These are phyloP conservation scores for Neodidymelliopsis sp. DNA, from an alignment of 2,329 filamentous ascomycete species.

Conservation along the genomic window DNA sequence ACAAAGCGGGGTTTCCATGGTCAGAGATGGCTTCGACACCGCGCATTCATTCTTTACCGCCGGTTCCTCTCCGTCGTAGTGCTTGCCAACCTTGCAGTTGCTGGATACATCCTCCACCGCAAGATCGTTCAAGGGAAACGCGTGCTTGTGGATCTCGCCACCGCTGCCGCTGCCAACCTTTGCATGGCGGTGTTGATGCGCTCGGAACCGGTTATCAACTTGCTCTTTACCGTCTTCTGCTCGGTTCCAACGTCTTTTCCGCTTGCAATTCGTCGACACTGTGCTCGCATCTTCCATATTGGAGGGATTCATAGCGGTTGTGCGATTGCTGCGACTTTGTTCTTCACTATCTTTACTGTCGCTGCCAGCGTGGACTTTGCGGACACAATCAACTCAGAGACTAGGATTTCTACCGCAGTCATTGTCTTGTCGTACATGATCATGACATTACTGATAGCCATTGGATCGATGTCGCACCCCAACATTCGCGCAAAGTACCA, in stretches of 20 bases:
- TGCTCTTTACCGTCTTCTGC: slow-evolving; percentile 46
- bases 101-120: slow-evolving; percentile 36
- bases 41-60: slow-evolving; percentile 42
- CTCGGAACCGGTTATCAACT: slow-evolving; percentile 48
- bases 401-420: slow-evolving; percentile 23
- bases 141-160: slow-evolving; percentile 42
- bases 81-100: slow-evolving; percentile 36
- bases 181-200: slow-evolving; percentile 44
- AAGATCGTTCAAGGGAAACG: slow-evolving; percentile 28
- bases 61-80: slow-evolving; percentile 41
- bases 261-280: slow-evolving; percentile 41
- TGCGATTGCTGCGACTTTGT: slow-evolving; percentile 46
- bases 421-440: slow-evolving; percentile 43
- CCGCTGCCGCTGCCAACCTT: slow-evolving; percentile 50
- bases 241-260: slow-evolving; percentile 43
- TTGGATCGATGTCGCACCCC: slow-evolving; percentile 43
- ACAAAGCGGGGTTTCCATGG: slow-evolving; percentile 36
- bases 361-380: slow-evolving; percentile 42
- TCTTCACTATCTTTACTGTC: slow-evolving; percentile 56
- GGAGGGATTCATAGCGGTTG: slow-evolving; percentile 50
- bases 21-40: slow-evolving; percentile 43
- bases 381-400: slow-evolving; percentile 21
- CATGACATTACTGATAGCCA: slow-evolving; percentile 38
- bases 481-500: slow-evolving; percentile 41
- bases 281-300: slow-evolving; percentile 47